Evolutionary conservation across 169 alveolate species (phyloP).

Genomic region (Neospora caninum): DNA sequence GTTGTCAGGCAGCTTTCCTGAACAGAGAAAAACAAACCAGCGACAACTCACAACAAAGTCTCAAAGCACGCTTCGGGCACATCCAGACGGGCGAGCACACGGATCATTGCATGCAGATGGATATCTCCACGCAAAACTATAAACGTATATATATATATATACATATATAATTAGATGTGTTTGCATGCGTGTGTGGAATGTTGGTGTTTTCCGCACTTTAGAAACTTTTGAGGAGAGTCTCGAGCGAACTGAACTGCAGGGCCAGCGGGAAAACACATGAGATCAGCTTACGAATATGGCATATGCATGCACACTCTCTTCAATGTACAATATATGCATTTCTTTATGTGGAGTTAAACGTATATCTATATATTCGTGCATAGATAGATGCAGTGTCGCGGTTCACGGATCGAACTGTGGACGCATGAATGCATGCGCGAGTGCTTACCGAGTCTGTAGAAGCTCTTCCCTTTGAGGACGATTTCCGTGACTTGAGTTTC

Average conservation of each 20-base stretch:
- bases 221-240: no score
- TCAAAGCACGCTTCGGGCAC: no score
- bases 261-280: no score
- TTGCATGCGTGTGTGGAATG: neutral
- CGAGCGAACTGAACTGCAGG: no score
- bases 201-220: no score
- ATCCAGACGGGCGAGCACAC: neutral
- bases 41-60: neutral
- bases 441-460: slow-evolving; percentile 62
- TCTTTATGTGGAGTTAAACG: neutral
- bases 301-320: no score
- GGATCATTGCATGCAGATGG: neutral
- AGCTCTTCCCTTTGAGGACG: slow-evolving; percentile 55
- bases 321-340: no score
- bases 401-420: no score
- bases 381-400: no score
- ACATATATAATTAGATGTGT: neutral
- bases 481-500: slow-evolving; percentile 44
- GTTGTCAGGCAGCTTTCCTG: slow-evolving; percentile 69
- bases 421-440: neutral
- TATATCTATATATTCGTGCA: neutral
- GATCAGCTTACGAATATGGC: no score
- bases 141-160: neutral
- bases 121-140: neutral
- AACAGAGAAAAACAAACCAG: neutral